These are phyloP conservation scores for Cicer pinnatifidum DNA, from an alignment of 306 rosid species.

Conservation along the genomic window DNA sequence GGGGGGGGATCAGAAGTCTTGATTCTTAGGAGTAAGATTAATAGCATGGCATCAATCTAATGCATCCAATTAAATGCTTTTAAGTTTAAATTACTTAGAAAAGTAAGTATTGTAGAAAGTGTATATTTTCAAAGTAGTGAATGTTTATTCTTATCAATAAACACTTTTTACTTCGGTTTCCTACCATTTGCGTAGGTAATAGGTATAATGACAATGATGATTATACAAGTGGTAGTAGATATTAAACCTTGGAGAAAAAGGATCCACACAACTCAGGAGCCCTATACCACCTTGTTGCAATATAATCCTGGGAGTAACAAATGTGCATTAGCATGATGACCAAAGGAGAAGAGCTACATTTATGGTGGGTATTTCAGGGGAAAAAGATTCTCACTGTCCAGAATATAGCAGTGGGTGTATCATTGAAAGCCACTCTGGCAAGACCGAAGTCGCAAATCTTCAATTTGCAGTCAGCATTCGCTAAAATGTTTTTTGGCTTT, in stretches of 20 bases:
- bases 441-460: slow-evolving; percentile 99
- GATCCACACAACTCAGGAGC: slow-evolving; percentile 99
- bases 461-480: slow-evolving; percentile 99
- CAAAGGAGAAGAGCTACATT: slow-evolving; percentile 30
- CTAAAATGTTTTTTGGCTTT: slow-evolving; percentile 94
- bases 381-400: slow-evolving; percentile 78
- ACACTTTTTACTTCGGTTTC: not conserved
- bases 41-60: not conserved
- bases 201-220: not conserved
- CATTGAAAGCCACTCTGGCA: slow-evolving; percentile 97
- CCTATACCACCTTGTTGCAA: slow-evolving; percentile 99
- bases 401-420: slow-evolving; percentile 97
- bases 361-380: slow-evolving; percentile 34
- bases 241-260: slow-evolving; percentile 90
- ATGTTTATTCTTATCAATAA: not conserved
- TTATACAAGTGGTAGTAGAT: slow-evolving; percentile 31
- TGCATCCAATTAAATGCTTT: not conserved
- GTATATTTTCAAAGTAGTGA: not conserved
- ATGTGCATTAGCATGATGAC: slow-evolving; percentile 36
- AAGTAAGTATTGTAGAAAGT: not conserved
- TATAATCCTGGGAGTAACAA: slow-evolving; percentile 77
- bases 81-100: not conserved
- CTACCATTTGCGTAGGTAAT: not conserved
- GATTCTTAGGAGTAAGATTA: not conserved
- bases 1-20: not conserved